A percentile compares a stretch with the other conserved stretches of the same genome.
Evolutionary conservation across 1,139 yeast species (phyloP).

Genomic region (Kodamaea fungicola): DNA sequence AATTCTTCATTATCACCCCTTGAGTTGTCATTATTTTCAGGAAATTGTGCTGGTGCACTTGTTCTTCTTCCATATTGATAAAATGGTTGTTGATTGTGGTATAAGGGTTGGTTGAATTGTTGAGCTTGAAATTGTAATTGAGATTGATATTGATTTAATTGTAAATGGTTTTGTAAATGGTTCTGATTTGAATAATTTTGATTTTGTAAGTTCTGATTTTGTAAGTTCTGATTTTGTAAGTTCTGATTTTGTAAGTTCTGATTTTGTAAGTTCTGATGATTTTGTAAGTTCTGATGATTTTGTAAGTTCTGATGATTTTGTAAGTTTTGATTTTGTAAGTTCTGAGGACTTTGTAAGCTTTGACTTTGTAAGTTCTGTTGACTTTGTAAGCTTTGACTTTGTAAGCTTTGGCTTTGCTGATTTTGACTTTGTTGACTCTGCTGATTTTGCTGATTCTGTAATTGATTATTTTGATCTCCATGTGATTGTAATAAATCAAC

Average conservation of each 20-base stretch:
- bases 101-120: conserved; percentile 1
- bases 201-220: no score
- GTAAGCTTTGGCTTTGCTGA: conserved; percentile 1
- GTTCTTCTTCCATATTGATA: conserved; percentile 2
- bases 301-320: no score
- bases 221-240: no score
- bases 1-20: conserved; percentile 26
- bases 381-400: no score
- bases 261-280: no score
- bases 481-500: no score
- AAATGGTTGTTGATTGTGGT: not conserved
- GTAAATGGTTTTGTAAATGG: no score
- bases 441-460: conserved; percentile 5
- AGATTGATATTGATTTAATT: conserved; percentile 3
- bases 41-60: conserved; percentile 5
- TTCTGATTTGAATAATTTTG: no score
- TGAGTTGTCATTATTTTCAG: not conserved
- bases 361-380: conserved; percentile 5
- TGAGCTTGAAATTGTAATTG: conserved; percentile 5
- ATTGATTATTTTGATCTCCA: no score
- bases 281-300: no score
- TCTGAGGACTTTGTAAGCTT: conserved; percentile 4
- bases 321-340: no score
- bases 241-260: no score
- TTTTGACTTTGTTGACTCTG: conserved; percentile 5